Base-by-base conservation (phyloP, 1,139 yeast species). In the Hansenula anomala region DNA sequence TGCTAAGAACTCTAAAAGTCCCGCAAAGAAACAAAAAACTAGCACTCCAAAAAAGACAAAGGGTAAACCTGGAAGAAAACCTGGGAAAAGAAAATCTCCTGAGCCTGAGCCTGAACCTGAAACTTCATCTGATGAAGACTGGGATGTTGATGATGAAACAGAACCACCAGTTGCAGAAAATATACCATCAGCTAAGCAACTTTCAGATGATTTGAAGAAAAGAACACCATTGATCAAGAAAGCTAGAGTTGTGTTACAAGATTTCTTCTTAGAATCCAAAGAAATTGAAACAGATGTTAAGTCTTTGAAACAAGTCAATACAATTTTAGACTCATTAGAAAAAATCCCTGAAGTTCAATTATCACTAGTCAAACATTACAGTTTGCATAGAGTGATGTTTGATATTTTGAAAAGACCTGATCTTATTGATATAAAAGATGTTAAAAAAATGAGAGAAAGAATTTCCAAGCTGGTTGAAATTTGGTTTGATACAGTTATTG, bases 391-490 rank as follows among this genome's bases (percentile, higher is more conserved):
- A 30, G 46, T 63, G 3, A 39, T 64, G 18, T 44, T 54, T 19
- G 47, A 52, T 16, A 47, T 64, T 11, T 45, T 64, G 37, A 59
- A 52, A 34, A 61, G 61, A 41, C 67, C 67, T 3, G 66, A 63
- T 23, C 20, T 49, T 23, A 8, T 13, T 23, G 11, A 10, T 8
- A 23, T 8, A 13, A 49, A 44, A 26, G 45, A 43, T 3, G 24
- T 47, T 9, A 36, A 34, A 14, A 47, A 25, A 25, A 41, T 41
- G 8, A 45, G 54, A 38, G 19, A 38, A n/a, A 46, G 40, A 36
- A 36, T 61, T 6, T 37, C 40, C 4, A 36, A 41, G 2, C 51
- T 59, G 39, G 54, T 61, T 36, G 7, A 38, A 2, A 40, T 46
- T 6, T 48, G 54, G 44, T 56, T 44, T 36, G 44, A 38, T 20